These are phyloP conservation scores for Grosmannia huntii DNA, from an alignment of 2,329 filamentous ascomycete species.

Conservation along the genomic window DNA sequence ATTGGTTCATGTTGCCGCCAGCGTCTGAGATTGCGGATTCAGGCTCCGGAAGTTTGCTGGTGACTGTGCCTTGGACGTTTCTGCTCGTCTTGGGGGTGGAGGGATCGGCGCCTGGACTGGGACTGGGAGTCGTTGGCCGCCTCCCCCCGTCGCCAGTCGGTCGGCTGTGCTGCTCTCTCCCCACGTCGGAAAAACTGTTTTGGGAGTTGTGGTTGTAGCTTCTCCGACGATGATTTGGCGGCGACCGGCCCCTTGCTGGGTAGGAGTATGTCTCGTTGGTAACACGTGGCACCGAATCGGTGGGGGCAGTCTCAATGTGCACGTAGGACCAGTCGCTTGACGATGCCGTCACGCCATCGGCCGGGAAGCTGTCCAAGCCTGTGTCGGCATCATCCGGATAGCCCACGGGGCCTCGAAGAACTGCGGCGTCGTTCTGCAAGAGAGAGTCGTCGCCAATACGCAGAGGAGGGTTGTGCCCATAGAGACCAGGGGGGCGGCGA, in stretches of 20 bases:
- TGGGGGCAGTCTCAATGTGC: slow-evolving; percentile 22
- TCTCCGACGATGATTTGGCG: slow-evolving; percentile 35
- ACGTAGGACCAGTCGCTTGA: slow-evolving; percentile 31
- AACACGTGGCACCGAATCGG: slow-evolving; percentile 21
- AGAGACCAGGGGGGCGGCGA: slow-evolving; percentile 8
- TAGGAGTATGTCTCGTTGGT: slow-evolving; percentile 31
- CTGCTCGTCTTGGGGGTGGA: background rate
- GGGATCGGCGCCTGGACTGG: background rate
- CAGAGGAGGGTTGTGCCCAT: slow-evolving; percentile 19
- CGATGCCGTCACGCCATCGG: slow-evolving; percentile 12
- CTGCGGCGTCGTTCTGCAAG: background rate
- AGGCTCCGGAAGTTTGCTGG: background rate
- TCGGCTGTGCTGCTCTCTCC: background rate
- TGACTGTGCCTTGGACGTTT: background rate
- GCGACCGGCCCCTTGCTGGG: slow-evolving; percentile 38
- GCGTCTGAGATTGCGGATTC: background rate
- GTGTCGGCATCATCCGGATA: background rate
- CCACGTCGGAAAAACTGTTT: background rate
- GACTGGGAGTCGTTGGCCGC: background rate
- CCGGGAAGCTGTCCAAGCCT: background rate
- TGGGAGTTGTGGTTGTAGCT: background rate
- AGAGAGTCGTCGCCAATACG: slow-evolving; percentile 26
- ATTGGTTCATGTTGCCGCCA: background rate
- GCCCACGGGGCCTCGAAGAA: background rate
- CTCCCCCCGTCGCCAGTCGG: background rate